Percentiles rank a stretch among this genome's conserved stretches.
Conservation (phyloP, 768 basidiomycete genomes). For the Nidularia sp. region DNA sequence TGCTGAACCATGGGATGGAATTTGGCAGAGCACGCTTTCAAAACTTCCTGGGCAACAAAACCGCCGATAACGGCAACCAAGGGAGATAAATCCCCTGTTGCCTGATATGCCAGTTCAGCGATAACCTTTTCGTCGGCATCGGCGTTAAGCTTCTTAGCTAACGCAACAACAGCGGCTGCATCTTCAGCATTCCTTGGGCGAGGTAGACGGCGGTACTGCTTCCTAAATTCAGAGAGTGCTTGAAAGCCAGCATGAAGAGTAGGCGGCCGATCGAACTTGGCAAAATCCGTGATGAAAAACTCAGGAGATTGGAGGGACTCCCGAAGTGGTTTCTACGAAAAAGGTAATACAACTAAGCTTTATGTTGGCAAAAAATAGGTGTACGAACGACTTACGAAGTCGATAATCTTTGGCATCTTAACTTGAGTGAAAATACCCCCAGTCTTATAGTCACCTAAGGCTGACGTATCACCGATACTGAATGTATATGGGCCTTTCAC, state of each 20-base stretch:
- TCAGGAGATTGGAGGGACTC: conserved; percentile 83
- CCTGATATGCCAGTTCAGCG: conserved; percentile 86
- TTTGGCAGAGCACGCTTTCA: conserved; percentile 96
- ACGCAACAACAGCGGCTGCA: conserved; percentile 60
- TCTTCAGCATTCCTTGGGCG: conserved; percentile 81
- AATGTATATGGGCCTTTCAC: conserved; percentile 99
- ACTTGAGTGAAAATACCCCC: conserved; percentile 98
- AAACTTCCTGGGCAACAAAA: conserved; percentile 95
- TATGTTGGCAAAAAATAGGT: too few species aligned
- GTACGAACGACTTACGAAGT: conserved; percentile 66
- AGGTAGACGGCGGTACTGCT: conserved; percentile 66
- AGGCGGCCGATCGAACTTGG: conserved; percentile 91
- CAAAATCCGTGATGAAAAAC: conserved; percentile 92
- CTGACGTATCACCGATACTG: conserved; percentile 87
- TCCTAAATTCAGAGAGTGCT: conserved; percentile 77
- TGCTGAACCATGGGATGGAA: conserved; percentile 96
- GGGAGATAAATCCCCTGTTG: conserved; percentile 85
- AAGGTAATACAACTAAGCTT: too few species aligned
- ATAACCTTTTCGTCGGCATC: conserved; percentile 81
- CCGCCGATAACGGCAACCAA: conserved; percentile 93
- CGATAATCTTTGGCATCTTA: conserved; percentile 95
- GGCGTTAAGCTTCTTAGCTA: conserved; percentile 75
- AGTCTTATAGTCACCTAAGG: conserved; percentile 68
- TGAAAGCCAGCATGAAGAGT: conserved; percentile 94
- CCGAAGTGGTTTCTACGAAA: conserved; percentile 88